Evolutionary conservation across 768 basidiomycete genomes (phyloP).

Genomic region (Boletus rufocinnamomeus): DNA sequence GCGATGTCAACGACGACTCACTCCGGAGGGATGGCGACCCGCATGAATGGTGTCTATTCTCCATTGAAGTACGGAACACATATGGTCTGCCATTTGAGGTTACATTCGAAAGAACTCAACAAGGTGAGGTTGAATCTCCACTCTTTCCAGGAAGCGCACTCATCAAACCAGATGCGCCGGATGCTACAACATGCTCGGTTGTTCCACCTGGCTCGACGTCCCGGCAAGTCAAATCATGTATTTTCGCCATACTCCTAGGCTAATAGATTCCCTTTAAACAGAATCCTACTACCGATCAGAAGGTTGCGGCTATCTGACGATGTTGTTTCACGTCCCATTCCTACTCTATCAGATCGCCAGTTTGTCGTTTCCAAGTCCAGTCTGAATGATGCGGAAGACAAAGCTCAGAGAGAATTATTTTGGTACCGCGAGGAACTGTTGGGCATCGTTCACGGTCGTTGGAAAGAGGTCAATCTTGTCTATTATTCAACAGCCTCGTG

Average conservation of each 20-base stretch:
- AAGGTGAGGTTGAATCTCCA: conserved; percentile 44
- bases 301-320: conserved; percentile 65
- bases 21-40: conserved; percentile 49
- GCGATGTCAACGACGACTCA: conserved; percentile 23
- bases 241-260: not conserved
- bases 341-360: conserved; percentile 84
- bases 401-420: conserved; percentile 76
- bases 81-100: conserved; percentile 93
- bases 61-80: conserved; percentile 87
- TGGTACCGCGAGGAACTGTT: conserved; percentile 95
- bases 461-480: conserved; percentile 72
- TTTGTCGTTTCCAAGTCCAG: conserved; percentile 82
- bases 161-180: conserved; percentile 40
- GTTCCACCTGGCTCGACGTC: conserved; percentile 89
- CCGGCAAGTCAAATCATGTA: conserved; percentile 49
- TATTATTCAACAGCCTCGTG: not conserved
- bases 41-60: conserved; percentile 82
- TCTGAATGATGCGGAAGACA: conserved; percentile 59
- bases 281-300: conserved; percentile 69
- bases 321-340: conserved; percentile 67
- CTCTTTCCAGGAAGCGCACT: not conserved
- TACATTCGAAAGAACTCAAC: conserved; percentile 65
- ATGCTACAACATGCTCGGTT: conserved; percentile 49
- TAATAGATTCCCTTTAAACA: conserved; percentile 29
- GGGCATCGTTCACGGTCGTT: conserved; percentile 62